Percentiles rank a stretch among this genome's conserved stretches.
phyloP scores from a whole-genome alignment of 768 basidiomycete species.

The Xerocomus potaroensis region DNA sequence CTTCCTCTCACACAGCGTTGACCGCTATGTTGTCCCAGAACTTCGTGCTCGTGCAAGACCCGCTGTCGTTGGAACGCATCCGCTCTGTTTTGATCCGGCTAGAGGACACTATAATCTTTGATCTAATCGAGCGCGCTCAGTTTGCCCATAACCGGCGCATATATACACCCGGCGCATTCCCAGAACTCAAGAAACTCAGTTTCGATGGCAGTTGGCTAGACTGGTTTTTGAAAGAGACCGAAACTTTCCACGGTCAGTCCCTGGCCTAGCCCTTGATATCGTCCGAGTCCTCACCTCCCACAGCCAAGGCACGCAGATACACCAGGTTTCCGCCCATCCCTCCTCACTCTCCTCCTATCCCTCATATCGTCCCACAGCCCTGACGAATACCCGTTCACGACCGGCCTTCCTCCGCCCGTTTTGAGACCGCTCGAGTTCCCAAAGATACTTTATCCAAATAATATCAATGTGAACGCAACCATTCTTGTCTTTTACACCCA shows the following conservation, averaged over 20 bases:
- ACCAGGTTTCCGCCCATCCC: no score
- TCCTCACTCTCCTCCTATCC: no score
- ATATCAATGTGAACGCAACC: conserved; percentile 79
- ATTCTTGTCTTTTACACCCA: conserved; percentile 89
- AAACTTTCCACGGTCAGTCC: conserved; percentile 86
- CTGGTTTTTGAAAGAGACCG: conserved; percentile 96
- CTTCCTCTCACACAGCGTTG: no score
- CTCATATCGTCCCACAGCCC: no score
- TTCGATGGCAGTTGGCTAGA: conserved; percentile 92
- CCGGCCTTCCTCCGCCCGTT: conserved; percentile 75
- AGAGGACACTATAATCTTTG: conserved; percentile 99
- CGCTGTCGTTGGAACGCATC: conserved; percentile 85
- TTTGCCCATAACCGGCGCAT: conserved; percentile 92
- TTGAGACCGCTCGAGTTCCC: conserved; percentile 73
- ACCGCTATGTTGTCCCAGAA: conserved; percentile 55
- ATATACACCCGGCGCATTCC: conserved; percentile 75
- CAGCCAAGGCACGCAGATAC: conserved; percentile 93
- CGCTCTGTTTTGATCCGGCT: conserved; percentile 82
- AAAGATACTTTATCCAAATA: conserved; percentile 70
- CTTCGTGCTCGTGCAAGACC: conserved; percentile 65
- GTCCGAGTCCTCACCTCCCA: conserved; percentile 1
- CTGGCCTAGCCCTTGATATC: background rate
- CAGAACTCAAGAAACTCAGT: conserved; percentile 66
- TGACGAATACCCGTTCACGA: conserved; percentile 94
- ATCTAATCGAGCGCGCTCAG: conserved; percentile 93